Evolutionary conservation across 2,329 filamentous ascomycete species (phyloP), one percentile per base, ranked within the genome.

Genomic region (Colletotrichum sp.): DNA sequence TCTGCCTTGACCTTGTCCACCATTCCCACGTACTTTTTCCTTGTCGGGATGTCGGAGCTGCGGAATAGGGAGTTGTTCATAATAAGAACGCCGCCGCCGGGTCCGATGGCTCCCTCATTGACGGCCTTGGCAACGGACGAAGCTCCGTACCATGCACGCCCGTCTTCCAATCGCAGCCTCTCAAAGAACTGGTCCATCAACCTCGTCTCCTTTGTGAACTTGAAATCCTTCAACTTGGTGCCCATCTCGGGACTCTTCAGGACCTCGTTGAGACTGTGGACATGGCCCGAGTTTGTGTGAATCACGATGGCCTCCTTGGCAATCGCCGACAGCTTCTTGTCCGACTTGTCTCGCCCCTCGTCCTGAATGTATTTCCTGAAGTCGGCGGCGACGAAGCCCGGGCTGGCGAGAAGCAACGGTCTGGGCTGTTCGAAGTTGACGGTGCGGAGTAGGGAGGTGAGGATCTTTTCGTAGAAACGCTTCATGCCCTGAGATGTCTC

Each of bases 21-120:
- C 61, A 99, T 88, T 10, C 87, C 87, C 1, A 99, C 96, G 89
- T 96, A 99, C 78, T 93, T 91, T 82, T 93, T 95, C 79, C 97
- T 89, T 74, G 92, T 93, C 1, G 88, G 90, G 7, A 98, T 90
- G 73, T 98, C 93, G 80, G 96, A 91, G 78, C 94, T 96, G 65
- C 97, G 90, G 84, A 99, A 99, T 1, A 99, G 87, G 2, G 92
- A 91, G 83, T 98, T 98, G 79, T 94, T 98, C 80, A 99, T 93
- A 71, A 99, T 87, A 66, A 99, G 85, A 4, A 96, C 92, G 14
- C 96, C 96, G 1, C 96, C 96, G 10, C 96, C 95, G 16, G 94
- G 90, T 1, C 96, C 96, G 0, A 99, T 95, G 0, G 96, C 97
- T 2, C 96, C 96, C 79, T 97, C 95, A 13, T 93, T 92, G 6